Evolutionary conservation across 352 stramenopile genomes (phyloP).

Genomic region (Blastocystis sp.): DNA sequence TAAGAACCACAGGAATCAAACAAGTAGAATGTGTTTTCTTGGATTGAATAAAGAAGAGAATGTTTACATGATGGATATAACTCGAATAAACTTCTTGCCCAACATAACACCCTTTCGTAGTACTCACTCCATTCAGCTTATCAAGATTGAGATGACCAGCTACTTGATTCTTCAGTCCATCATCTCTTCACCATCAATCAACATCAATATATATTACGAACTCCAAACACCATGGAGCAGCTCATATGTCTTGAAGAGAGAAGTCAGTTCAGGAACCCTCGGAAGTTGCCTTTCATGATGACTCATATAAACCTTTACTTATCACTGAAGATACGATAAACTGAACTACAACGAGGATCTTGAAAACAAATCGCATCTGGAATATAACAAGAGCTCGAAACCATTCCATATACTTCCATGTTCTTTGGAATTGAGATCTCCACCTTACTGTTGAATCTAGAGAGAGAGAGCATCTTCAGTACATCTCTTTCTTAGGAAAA

Average conservation of each 20-base stretch:
- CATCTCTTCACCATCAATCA: not conserved
- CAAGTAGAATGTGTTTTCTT: not conserved
- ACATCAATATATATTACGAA: not conserved
- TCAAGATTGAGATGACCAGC: slow-evolving; percentile 32
- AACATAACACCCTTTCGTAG: slow-evolving; percentile 58
- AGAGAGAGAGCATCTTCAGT: slow-evolving; percentile 21
- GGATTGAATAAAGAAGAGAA: not conserved
- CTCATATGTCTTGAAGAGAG: slow-evolving; percentile 48
- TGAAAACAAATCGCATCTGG: not conserved
- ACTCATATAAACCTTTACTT: not conserved
- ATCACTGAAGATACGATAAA: not conserved
- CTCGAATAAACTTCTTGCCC: slow-evolving; percentile 32
- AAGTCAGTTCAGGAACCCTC: not conserved
- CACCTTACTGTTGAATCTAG: not conserved
- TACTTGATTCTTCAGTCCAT: slow-evolving; percentile 24
- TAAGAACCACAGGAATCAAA: slow-evolving; percentile 1
- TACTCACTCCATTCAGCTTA: slow-evolving; percentile 13
- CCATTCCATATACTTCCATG: not conserved
- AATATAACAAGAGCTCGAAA: not conserved
- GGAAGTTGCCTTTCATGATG: not conserved
- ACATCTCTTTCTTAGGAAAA: not conserved
- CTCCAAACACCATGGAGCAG: slow-evolving; percentile 36
- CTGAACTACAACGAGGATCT: slow-evolving; percentile 32
- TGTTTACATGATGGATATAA: slow-evolving; percentile 18
- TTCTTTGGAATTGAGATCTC: not conserved